A percentile compares a stretch with the other conserved stretches of the same genome.
These are phyloP conservation scores for Aureobasidium sp. DNA, from an alignment of 2,329 filamentous ascomycete species.

Conservation along the genomic window DNA sequence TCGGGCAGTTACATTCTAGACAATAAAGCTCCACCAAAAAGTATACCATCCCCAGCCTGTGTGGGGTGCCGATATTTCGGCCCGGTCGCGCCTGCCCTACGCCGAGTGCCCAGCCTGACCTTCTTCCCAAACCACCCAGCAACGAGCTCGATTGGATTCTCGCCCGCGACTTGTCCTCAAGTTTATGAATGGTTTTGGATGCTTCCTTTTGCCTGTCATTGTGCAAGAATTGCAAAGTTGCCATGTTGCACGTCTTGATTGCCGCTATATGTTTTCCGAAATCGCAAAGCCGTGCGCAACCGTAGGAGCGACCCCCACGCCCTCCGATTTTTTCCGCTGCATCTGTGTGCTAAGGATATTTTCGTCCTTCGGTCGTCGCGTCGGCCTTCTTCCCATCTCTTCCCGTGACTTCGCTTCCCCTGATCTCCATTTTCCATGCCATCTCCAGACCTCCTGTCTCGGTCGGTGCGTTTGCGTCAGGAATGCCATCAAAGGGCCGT, in stretches of 20 bases:
- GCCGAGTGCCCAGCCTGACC: background rate
- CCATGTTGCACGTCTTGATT: background rate
- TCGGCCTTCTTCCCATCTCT: background rate
- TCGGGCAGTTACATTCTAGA: background rate
- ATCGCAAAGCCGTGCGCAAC: conserved; percentile 7
- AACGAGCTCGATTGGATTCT: background rate
- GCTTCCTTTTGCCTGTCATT: background rate
- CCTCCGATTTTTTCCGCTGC: conserved; percentile 1
- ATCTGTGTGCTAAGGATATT: background rate
- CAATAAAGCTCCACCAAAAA: background rate
- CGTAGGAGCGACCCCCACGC: background rate
- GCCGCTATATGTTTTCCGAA: background rate
- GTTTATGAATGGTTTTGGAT: conserved; percentile 6
- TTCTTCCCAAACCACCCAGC: background rate
- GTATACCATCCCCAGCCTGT: background rate
- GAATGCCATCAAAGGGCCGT: background rate
- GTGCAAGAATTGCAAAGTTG: background rate
- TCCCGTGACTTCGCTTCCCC: background rate
- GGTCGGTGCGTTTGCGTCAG: background rate
- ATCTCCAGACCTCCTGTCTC: background rate
- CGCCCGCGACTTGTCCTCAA: background rate
- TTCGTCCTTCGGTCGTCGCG: background rate
- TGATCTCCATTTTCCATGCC: background rate
- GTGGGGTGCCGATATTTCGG: background rate
- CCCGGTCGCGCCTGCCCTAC: background rate